A percentile compares a stretch with the other conserved stretches of the same genome.
phyloP scores from a whole-genome alignment of 2,329 filamentous ascomycete genomes.

The Truncatella angustata region DNA sequence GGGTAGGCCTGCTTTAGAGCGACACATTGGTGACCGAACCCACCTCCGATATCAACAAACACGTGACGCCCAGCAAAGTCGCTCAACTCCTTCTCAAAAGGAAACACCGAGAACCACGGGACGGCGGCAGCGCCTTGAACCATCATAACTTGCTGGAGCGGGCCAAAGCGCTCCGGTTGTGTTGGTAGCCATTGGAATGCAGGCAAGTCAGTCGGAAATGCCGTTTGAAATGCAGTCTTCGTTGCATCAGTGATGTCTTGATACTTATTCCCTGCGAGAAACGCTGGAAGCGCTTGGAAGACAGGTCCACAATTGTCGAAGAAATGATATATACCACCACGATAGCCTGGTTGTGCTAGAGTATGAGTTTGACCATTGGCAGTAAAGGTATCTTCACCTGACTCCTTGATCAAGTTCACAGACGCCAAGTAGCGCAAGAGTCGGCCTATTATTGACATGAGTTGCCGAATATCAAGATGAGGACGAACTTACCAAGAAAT shows the following conservation, averaged over 20 bases:
- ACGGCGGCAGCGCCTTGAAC: not conserved
- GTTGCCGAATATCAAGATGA: too few species aligned
- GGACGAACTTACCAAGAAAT: not conserved
- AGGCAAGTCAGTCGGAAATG: not conserved
- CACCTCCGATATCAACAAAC: conserved; percentile 1
- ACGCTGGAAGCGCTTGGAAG: not conserved
- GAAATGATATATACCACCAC: too few species aligned
- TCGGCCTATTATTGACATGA: too few species aligned
- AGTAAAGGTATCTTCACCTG: not conserved
- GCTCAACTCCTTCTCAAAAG: not conserved
- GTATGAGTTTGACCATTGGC: not conserved
- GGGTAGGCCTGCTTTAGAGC: not conserved
- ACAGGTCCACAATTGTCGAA: too few species aligned
- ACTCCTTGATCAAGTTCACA: not conserved
- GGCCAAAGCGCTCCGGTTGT: not conserved
- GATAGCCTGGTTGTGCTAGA: not conserved
- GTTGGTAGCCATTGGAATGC: not conserved
- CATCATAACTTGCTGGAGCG: not conserved
- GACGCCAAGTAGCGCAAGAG: not conserved
- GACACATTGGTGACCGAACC: not conserved
- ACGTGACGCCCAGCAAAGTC: too few species aligned
- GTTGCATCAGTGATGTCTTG: not conserved
- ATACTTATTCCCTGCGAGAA: not conserved
- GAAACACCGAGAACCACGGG: not conserved
- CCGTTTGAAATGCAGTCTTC: not conserved